phyloP scores from a whole-genome alignment of 2,329 filamentous ascomycete species.

The Septoria petroselini region DNA sequence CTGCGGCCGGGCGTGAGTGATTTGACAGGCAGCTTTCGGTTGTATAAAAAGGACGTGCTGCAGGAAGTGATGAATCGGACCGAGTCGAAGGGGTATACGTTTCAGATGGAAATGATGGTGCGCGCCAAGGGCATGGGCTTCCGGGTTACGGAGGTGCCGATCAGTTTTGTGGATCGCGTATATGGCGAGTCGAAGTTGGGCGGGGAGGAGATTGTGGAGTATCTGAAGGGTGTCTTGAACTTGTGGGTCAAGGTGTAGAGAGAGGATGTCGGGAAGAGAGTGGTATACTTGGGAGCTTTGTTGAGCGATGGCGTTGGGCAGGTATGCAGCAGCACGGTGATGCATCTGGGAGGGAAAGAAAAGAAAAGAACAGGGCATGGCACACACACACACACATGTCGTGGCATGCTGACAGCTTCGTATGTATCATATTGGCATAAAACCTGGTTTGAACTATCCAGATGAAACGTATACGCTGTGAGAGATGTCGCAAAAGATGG shows the following conservation, averaged over 20 bases:
- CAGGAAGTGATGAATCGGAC: conserved; percentile 87
- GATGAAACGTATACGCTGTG: no score
- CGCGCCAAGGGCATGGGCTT: conserved; percentile 93
- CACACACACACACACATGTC: no score
- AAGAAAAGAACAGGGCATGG: conserved; percentile 6
- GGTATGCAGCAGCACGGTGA: not conserved
- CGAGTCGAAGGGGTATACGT: conserved; percentile 95
- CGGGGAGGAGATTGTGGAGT: conserved; percentile 93
- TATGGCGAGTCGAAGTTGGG: conserved; percentile 96
- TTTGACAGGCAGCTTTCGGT: conserved; percentile 85
- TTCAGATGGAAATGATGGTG: conserved; percentile 99
- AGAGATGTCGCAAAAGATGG: no score
- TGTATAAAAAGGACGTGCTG: conserved; percentile 89
- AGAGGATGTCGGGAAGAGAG: not conserved
- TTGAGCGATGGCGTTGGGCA: conserved; percentile 24
- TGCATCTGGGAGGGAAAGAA: conserved; percentile 1
- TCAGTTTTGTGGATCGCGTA: conserved; percentile 89
- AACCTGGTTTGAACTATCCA: no score
- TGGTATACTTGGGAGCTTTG: not conserved
- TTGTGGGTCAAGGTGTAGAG: conserved; percentile 50
- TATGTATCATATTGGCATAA: conserved; percentile 16
- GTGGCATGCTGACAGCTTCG: conserved; percentile 18
- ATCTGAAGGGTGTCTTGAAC: conserved; percentile 65
- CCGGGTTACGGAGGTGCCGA: conserved; percentile 91
- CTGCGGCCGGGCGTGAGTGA: conserved; percentile 91